These are phyloP conservation scores for Davidsoniella virescens DNA, from an alignment of 2,329 filamentous ascomycete species.

Conservation along the genomic window DNA sequence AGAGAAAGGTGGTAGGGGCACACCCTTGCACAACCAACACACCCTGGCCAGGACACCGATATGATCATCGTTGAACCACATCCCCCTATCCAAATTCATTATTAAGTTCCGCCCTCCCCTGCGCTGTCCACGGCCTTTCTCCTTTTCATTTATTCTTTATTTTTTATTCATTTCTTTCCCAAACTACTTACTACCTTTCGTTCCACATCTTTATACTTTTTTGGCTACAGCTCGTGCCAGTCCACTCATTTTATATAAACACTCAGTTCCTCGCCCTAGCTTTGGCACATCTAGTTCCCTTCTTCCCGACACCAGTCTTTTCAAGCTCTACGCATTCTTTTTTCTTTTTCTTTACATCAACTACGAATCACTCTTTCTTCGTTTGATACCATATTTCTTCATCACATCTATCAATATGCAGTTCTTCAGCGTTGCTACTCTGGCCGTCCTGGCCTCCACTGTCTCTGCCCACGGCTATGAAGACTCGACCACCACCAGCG, in stretches of 20 bases:
- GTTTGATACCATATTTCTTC: constrained; percentile 4
- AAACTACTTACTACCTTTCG: background rate
- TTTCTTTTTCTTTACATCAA: background rate
- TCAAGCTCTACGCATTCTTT: background rate
- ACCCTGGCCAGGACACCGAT: background rate
- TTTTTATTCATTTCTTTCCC: background rate
- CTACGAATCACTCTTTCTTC: constrained; percentile 11
- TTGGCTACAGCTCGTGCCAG: constrained; percentile 6
- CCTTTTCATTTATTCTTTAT: constrained; percentile 2
- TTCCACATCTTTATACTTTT: background rate
- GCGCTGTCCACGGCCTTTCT: constrained; percentile 6
- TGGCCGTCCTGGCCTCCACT: constrained; percentile 8
- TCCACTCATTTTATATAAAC: constrained; percentile 11
- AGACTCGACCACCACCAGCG: constrained; percentile 1
- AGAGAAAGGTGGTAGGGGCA: too few relatives aligned
- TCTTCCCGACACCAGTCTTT: constrained; percentile 1
- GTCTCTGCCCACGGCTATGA: constrained; percentile 2
- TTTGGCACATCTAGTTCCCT: background rate
- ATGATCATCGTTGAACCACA: background rate
- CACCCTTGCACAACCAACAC: background rate
- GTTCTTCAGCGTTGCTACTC: constrained; percentile 10
- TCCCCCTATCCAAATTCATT: constrained; percentile 5
- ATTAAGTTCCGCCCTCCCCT: constrained; percentile 11
- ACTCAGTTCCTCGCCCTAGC: background rate
- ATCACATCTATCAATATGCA: constrained; percentile 9